A percentile compares a stretch with the other conserved stretches of the same genome.
Conservation (phyloP, 192 early-diverging fungal genomes). For the Coemansia erecta region DNA sequence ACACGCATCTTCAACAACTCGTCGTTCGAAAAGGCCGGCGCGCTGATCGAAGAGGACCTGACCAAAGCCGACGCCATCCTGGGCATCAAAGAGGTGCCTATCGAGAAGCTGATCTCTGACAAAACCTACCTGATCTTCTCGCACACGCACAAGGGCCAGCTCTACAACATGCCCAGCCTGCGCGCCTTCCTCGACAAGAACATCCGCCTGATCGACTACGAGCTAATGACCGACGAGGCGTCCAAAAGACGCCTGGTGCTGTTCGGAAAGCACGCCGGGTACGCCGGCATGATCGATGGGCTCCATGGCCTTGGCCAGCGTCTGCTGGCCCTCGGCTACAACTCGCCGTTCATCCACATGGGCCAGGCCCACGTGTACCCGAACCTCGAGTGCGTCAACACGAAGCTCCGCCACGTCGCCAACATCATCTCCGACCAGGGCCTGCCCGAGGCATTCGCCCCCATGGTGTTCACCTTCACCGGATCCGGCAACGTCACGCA, state of each 20-base stretch:
- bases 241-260: slow-evolving; percentile 75
- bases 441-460: slow-evolving; percentile 82
- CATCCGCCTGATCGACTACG: slow-evolving; percentile 94
- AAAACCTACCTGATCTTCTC: slow-evolving; percentile 96
- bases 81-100: slow-evolving; percentile 96
- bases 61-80: slow-evolving; percentile 85
- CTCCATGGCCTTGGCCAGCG: slow-evolving; percentile 90
- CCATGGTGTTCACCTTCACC: slow-evolving; percentile 87
- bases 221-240: slow-evolving; percentile 79
- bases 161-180: slow-evolving; percentile 91
- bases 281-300: slow-evolving; percentile 91
- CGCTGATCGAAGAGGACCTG: slow-evolving; percentile 83
- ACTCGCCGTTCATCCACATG: slow-evolving; percentile 87
- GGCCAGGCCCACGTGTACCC: slow-evolving; percentile 76
- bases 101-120: slow-evolving; percentile 71
- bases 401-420: slow-evolving; percentile 63
- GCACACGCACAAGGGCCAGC: slow-evolving; percentile 96
- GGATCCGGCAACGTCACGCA: slow-evolving; percentile 89
- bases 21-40: slow-evolving; percentile 81
- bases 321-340: slow-evolving; percentile 86
- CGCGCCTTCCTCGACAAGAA: slow-evolving; percentile 85
- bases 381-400: slow-evolving; percentile 60
- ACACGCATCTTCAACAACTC: slow-evolving; percentile 90
- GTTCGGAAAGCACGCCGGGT: slow-evolving; percentile 92
- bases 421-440: slow-evolving; percentile 85